Base-by-base conservation (phyloP, 257 asterid species). In the Schizonepeta tenuifolia region DNA sequence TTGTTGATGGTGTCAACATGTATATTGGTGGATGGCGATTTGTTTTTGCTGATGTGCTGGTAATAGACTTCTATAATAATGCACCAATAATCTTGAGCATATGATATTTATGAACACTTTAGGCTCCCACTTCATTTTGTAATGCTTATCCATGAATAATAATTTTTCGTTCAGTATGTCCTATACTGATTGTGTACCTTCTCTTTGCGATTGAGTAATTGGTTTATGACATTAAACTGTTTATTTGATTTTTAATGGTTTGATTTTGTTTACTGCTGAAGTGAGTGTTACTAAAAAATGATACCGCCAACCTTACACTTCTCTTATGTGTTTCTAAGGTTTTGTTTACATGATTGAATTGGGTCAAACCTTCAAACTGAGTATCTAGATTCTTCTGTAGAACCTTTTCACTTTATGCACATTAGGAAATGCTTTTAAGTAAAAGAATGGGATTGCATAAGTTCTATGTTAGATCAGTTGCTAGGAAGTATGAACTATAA, bases 1-100 rank as follows among this genome's bases (percentile, higher is more conserved):
- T 78, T 59, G 61, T 65, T 18, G 50, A 65, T 74, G 82, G 80
- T 77, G 77, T 73, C 14, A 5, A 49, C 50, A 33, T 67, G 15
- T 58, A 66, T 51, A 68, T 63, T 72, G 73, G n/a, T n/a, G n/a
- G n/a, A n/a, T n/a, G n/a, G 43, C 60, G 43, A 56, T 7, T 21
- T 62, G 38, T 18, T 15, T 76, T 76, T 62, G 50, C 38, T 50
- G 54, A 21, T 75, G 28, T 56, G 20, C 44, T 40, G 54, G 31
- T 72, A 28, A 43, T 57, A 4, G 38, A 38, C 15, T 72, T 79
- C 17, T 46, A n/a, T 54, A n/a, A n/a, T 75, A 44, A 24, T 65
- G 73, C 43, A 58, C 49, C 72, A 41, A 54, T 71, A 28, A 46
- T 60, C 70, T 71, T 35, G 65, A 15, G 31, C 54, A 22, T 67